These are phyloP conservation scores for Eucalyptus victrix DNA, from an alignment of 345 rosid genomes.

Conservation along the genomic window DNA sequence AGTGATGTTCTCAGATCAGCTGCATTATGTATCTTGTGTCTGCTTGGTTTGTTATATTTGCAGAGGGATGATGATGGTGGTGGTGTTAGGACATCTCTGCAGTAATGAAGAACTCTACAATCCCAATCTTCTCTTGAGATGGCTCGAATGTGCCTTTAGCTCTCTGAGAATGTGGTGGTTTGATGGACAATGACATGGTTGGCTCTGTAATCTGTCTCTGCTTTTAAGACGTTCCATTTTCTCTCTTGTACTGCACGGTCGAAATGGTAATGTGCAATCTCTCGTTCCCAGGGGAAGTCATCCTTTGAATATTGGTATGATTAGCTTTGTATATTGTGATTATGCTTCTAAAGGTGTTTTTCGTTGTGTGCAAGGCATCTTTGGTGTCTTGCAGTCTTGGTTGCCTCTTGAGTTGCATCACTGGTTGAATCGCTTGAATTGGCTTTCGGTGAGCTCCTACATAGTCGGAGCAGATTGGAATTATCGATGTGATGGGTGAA, in stretches of 20 bases:
- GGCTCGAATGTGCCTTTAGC: conserved; percentile 13
- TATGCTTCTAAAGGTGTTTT: not conserved
- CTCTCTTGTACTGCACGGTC: conserved; percentile 1
- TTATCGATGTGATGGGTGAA: not conserved
- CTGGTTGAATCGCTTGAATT: not conserved
- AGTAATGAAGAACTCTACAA: conserved; percentile 13
- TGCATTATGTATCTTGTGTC: conserved; percentile 7
- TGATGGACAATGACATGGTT: conserved; percentile 19
- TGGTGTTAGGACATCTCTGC: conserved; percentile 11
- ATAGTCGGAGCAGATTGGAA: not conserved
- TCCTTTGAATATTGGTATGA: not conserved
- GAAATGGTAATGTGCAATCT: conserved; percentile 16
- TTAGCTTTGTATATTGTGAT: not conserved
- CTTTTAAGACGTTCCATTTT: conserved; percentile 4
- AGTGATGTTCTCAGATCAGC: conserved; percentile 11
- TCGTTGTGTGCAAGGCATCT: not conserved
- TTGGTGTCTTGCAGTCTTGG: not conserved
- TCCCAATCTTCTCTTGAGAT: conserved; percentile 13
- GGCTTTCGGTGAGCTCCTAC: not conserved
- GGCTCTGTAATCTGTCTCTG: conserved; percentile 11
- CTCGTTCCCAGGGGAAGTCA: not conserved
- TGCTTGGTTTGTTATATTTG: conserved; percentile 17
- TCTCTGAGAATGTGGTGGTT: conserved; percentile 24
- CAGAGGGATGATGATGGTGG: not conserved
- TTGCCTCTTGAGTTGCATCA: not conserved